A percentile compares a stretch with the other conserved stretches of the same genome.
These are phyloP conservation scores for Tolypocladium sp. DNA, from an alignment of 2,329 filamentous ascomycete species.

Conservation along the genomic window DNA sequence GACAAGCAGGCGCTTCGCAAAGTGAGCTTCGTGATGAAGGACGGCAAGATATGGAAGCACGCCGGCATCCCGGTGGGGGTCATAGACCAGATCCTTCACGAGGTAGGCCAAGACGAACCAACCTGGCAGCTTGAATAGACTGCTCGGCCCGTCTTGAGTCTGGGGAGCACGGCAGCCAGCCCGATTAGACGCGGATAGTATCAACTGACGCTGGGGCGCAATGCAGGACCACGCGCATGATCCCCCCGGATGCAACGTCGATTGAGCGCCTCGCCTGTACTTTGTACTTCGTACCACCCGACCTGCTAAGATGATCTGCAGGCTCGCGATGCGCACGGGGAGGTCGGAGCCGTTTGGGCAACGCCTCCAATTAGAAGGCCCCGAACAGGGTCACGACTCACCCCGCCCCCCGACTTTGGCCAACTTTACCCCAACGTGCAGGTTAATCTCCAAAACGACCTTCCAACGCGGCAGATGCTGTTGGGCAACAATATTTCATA, in stretches of 20 bases:
- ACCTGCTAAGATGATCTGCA: neutral
- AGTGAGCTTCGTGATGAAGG: constrained; percentile 49
- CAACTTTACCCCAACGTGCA: neutral
- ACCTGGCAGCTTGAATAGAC: neutral
- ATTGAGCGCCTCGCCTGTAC: neutral
- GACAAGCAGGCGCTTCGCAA: constrained; percentile 32
- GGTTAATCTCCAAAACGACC: neutral
- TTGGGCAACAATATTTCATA: neutral
- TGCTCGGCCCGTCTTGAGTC: neutral
- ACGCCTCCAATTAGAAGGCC: neutral
- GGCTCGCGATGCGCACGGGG: neutral
- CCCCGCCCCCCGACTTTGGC: neutral
- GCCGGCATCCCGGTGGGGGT: constrained; percentile 10
- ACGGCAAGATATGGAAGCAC: constrained; percentile 39
- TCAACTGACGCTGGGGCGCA: neutral
- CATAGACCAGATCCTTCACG: neutral
- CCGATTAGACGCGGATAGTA: neutral
- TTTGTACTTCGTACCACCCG: neutral
- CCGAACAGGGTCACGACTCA: neutral
- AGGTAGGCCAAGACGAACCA: neutral
- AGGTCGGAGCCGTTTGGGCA: neutral
- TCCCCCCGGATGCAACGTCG: neutral
- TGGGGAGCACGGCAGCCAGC: neutral
- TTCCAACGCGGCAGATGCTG: neutral
- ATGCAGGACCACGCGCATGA: neutral